phyloP scores from a whole-genome alignment of 2,329 filamentous ascomycete genomes.

The Botrytis tulipae region DNA sequence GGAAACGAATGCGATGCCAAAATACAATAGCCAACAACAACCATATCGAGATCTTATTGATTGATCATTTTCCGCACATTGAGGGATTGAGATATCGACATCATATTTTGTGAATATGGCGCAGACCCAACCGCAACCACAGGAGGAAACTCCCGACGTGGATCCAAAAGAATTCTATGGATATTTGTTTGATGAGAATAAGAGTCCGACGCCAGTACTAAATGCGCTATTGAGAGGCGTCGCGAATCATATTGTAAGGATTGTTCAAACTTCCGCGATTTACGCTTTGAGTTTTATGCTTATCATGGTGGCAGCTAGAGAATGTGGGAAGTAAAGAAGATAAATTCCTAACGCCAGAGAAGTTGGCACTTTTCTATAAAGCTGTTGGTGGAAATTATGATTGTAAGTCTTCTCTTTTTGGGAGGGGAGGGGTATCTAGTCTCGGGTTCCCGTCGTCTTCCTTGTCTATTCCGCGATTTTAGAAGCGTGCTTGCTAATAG shows the following conservation, averaged over 20 bases:
- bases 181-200: slow-evolving; percentile 66
- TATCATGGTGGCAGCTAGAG: slow-evolving; percentile 46
- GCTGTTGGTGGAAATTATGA: slow-evolving; percentile 75
- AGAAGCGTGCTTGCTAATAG: slow-evolving; percentile 22
- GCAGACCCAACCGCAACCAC: slow-evolving; percentile 21
- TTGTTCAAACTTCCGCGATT: not conserved
- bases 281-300: slow-evolving; percentile 3
- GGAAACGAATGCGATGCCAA: slow-evolving; percentile 13
- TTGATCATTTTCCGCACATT: not conserved
- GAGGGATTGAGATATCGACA: not conserved
- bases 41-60: slow-evolving; percentile 2
- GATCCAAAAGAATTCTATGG: slow-evolving; percentile 50
- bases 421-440: not conserved
- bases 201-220: slow-evolving; percentile 64
- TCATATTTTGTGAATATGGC: slow-evolving; percentile 22
- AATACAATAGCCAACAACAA: not conserved
- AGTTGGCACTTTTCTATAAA: slow-evolving; percentile 75
- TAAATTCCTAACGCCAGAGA: slow-evolving; percentile 58
- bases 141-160: slow-evolving; percentile 27
- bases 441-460: not conserved
- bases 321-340: slow-evolving; percentile 58
- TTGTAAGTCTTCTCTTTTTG: slow-evolving; percentile 43
- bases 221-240: slow-evolving; percentile 68
- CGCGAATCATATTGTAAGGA: slow-evolving; percentile 66
- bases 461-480: slow-evolving; percentile 12